Conservation (phyloP, 768 basidiomycete species). For the Amanita exitialis region DNA sequence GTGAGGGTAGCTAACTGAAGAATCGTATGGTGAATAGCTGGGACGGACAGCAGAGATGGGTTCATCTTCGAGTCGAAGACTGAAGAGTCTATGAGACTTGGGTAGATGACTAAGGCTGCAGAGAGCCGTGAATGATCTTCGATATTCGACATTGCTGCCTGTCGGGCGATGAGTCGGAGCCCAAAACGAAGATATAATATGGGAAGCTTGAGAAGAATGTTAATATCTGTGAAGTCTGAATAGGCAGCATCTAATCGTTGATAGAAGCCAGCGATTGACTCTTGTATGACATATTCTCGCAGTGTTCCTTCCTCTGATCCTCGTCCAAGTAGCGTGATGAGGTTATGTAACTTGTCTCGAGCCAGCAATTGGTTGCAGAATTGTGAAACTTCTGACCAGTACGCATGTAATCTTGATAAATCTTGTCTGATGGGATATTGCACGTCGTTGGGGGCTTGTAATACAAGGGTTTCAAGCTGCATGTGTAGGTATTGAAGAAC, state of each 20-base stretch:
- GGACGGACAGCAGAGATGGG: slow-evolving; percentile 13
- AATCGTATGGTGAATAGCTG: slow-evolving; percentile 33
- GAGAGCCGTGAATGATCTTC: slow-evolving; percentile 12
- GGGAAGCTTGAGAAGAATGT: slow-evolving; percentile 53
- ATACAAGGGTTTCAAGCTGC: slow-evolving; percentile 19
- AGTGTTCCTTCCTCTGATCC: slow-evolving; percentile 26
- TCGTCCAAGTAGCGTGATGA: slow-evolving; percentile 29
- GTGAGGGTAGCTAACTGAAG: slow-evolving; percentile 37
- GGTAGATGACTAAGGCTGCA: slow-evolving; percentile 19
- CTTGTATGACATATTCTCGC: slow-evolving; percentile 68
- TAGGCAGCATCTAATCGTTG: slow-evolving; percentile 65
- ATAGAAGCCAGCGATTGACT: slow-evolving; percentile 67
- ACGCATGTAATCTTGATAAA: slow-evolving; percentile 42
- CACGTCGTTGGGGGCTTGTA: slow-evolving; percentile 17
- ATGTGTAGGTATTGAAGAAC: slow-evolving; percentile 34
- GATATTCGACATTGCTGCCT: slow-evolving; percentile 12
- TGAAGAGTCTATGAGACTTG: slow-evolving; percentile 34
- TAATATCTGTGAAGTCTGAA: slow-evolving; percentile 62
- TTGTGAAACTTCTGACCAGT: slow-evolving; percentile 70
- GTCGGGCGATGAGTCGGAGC: slow-evolving; percentile 35
- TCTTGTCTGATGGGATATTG: slow-evolving; percentile 26
- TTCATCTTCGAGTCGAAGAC: slow-evolving; percentile 2
- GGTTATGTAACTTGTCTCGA: slow-evolving; percentile 34
- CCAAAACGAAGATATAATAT: slow-evolving; percentile 64
- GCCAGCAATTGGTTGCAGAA: slow-evolving; percentile 56